Evolutionary conservation across 1,139 yeast species (phyloP).

Genomic region (Meyerozyma smithsonii): DNA sequence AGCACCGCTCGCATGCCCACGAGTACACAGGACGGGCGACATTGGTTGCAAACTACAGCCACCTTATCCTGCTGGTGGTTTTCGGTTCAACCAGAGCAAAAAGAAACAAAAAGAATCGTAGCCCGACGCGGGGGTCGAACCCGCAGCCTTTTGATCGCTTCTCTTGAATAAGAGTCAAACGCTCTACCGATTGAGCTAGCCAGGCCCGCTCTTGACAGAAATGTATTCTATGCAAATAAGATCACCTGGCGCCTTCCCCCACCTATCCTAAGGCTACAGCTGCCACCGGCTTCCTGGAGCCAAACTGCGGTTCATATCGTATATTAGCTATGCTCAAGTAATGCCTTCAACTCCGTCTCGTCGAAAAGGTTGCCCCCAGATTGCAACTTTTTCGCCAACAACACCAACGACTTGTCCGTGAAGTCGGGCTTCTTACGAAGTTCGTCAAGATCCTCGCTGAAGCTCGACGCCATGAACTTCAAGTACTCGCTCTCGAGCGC

Average conservation of each 20-base stretch:
- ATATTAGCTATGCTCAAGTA: slow-evolving; percentile 4
- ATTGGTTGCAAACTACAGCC: too few species aligned
- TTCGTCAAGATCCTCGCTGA: slow-evolving; percentile 59
- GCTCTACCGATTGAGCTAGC: slow-evolving; percentile 4
- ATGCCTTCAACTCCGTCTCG: slow-evolving; percentile 48
- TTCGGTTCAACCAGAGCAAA: too few species aligned
- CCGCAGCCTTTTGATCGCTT: slow-evolving; percentile 42
- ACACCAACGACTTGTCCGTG: slow-evolving; percentile 49
- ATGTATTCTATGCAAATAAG: not conserved
- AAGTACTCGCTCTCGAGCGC: slow-evolving; percentile 50
- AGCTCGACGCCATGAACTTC: slow-evolving; percentile 52
- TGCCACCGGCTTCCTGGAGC: too few species aligned
- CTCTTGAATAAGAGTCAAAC: slow-evolving; percentile 2
- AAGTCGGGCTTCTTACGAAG: slow-evolving; percentile 66
- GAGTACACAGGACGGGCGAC: too few species aligned
- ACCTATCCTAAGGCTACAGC: too few species aligned
- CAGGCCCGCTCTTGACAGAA: slow-evolving; percentile 9
- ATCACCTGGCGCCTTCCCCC: not conserved
- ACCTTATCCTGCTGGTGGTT: too few species aligned
- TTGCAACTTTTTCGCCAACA: slow-evolving; percentile 62
- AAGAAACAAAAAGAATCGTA: slow-evolving; percentile 7
- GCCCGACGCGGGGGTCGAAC: slow-evolving; percentile 52
- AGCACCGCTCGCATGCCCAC: too few species aligned
- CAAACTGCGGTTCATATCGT: too few species aligned
- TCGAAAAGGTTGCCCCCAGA: slow-evolving; percentile 67